These are phyloP conservation scores for Picochlorum sp. DNA, from an alignment of 139 green algal genomes.

Conservation along the genomic window DNA sequence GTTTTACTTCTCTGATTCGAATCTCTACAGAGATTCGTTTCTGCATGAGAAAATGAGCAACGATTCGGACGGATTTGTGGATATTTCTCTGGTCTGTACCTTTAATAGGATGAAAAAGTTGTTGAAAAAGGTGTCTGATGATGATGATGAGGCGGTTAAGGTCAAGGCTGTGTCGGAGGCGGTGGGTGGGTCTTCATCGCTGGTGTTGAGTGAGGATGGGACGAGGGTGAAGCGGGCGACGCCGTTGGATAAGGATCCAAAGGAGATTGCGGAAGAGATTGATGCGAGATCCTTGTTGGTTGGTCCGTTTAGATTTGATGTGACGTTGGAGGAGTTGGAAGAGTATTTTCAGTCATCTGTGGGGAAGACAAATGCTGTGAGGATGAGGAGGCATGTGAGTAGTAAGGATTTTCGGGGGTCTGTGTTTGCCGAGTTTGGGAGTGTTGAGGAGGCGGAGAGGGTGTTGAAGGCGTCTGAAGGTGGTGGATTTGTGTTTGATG, in stretches of 20 bases:
- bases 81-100: slow-evolving; percentile 58
- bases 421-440: slow-evolving; percentile 72
- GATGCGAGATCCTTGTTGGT: slow-evolving; percentile 67
- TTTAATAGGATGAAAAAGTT: slow-evolving; percentile 73
- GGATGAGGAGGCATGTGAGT: slow-evolving; percentile 61
- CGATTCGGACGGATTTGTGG: slow-evolving; percentile 57
- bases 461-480: slow-evolving; percentile 34
- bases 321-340: slow-evolving; percentile 45
- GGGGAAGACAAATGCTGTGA: slow-evolving; percentile 48
- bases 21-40: slow-evolving; percentile 80
- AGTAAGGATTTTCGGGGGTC: slow-evolving; percentile 79
- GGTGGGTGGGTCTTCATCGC: slow-evolving; percentile 11
- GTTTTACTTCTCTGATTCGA: slow-evolving; percentile 91
- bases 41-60: slow-evolving; percentile 51
- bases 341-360: slow-evolving; percentile 44
- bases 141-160: too few relatives aligned
- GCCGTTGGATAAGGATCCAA: not conserved
- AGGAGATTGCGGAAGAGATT: slow-evolving; percentile 36
- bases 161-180: slow-evolving; percentile 22
- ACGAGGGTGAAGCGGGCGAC: slow-evolving; percentile 34
- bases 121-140: slow-evolving; percentile 21
- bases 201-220: slow-evolving; percentile 36
- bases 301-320: slow-evolving; percentile 63
- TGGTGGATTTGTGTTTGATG: slow-evolving; percentile 34
- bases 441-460: slow-evolving; percentile 33